These are phyloP conservation scores for Neonectria neomacrospora DNA, from an alignment of 2,329 filamentous ascomycete genomes.

Conservation along the genomic window DNA sequence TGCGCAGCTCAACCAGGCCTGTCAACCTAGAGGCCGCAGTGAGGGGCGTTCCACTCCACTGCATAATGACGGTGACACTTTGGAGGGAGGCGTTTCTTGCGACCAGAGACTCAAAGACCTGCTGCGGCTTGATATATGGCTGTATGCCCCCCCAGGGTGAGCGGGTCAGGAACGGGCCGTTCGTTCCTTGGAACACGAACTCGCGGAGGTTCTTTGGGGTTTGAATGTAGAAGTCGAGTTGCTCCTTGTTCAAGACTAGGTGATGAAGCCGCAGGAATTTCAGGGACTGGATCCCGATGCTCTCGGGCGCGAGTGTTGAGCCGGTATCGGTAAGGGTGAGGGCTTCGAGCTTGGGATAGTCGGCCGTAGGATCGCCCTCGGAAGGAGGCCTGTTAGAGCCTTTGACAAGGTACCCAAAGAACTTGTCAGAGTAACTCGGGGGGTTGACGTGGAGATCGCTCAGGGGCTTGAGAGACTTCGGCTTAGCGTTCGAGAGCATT, in stretches of 20 bases:
- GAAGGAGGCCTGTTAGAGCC: too few relatives aligned
- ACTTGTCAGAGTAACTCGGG: too few relatives aligned
- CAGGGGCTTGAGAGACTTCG: neutral
- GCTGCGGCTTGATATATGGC: neutral
- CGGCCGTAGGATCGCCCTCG: neutral
- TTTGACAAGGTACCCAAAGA: neutral
- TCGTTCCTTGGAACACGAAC: neutral
- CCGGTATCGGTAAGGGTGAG: neutral
- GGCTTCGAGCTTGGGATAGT: neutral
- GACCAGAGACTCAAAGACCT: neutral
- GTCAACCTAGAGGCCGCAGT: neutral
- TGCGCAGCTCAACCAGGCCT: neutral
- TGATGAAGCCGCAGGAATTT: neutral
- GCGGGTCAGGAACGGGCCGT: too few relatives aligned
- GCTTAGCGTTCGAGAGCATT: neutral
- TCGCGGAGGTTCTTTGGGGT: neutral
- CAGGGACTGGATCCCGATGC: neutral
- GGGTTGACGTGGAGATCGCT: neutral
- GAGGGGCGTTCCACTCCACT: neutral
- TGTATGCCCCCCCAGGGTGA: too few relatives aligned
- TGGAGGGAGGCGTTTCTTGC: neutral
- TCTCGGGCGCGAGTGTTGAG: too few relatives aligned
- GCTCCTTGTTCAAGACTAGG: neutral
- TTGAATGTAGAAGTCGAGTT: neutral
- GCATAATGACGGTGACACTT: neutral